A percentile compares a stretch with the other conserved stretches of the same genome.
phyloP scores from a whole-genome alignment of 768 basidiomycete species.

The Floccularia luteovirens region DNA sequence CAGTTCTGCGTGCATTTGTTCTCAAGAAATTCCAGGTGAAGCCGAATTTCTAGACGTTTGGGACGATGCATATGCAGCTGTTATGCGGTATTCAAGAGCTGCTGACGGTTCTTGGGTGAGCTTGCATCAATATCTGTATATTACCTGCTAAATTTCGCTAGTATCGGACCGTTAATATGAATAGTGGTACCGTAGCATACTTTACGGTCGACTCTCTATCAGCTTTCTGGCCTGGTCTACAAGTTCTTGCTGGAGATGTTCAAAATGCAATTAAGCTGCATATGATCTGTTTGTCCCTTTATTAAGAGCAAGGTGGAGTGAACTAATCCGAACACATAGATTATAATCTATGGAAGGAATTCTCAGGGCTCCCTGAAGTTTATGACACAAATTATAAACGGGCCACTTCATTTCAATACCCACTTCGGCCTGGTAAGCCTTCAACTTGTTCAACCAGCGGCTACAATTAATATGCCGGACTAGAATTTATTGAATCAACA shows the following conservation, averaged over 20 bases:
- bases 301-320: too few relatives aligned
- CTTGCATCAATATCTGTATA: conserved; percentile 5
- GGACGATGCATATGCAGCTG: conserved; percentile 73
- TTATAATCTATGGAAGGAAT: conserved; percentile 88
- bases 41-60: conserved; percentile 77
- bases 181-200: conserved; percentile 66
- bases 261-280: conserved; percentile 92
- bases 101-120: conserved; percentile 85
- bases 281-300: conserved; percentile 66
- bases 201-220: conserved; percentile 89
- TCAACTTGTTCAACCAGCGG: not conserved
- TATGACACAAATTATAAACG: conserved; percentile 73
- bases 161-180: conserved; percentile 85
- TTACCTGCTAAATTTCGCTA: conserved; percentile 18
- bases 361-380: conserved; percentile 87
- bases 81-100: conserved; percentile 82
- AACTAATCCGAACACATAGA: too few relatives aligned
- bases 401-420: conserved; percentile 74
- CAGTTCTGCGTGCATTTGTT: not conserved
- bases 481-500: conserved; percentile 93
- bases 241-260: conserved; percentile 80
- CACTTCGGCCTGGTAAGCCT: conserved; percentile 61
- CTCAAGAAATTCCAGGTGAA: conserved; percentile 43
- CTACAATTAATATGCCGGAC: not conserved
- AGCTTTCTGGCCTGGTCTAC: conserved; percentile 96